Evolutionary conservation across 805 yeast genomes (phyloP).

Genomic region (Cyberlindnera xylosilytica): DNA sequence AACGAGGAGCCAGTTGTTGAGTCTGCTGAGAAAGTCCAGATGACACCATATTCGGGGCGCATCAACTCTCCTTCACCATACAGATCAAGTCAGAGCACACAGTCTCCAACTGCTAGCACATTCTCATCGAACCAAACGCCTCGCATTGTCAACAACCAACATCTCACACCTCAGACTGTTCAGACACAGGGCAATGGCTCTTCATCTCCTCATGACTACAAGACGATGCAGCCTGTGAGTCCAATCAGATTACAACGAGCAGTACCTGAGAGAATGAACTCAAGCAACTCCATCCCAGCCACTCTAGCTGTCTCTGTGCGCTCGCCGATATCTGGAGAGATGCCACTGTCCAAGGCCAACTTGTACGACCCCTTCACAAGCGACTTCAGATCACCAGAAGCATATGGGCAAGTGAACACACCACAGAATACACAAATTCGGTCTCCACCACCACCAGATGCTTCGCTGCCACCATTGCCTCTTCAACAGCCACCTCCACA

Average conservation of each 20-base stretch:
- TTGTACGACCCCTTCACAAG: constrained; percentile 15
- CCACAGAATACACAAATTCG: not conserved
- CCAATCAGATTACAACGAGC: constrained; percentile 6
- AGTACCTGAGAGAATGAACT: not conserved
- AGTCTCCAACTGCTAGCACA: constrained; percentile 6
- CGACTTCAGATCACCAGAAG: constrained; percentile 15
- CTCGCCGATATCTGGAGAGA: constrained; percentile 3
- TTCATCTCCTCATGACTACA: constrained; percentile 4
- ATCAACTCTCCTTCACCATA: constrained; percentile 16
- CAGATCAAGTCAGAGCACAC: constrained; percentile 1
- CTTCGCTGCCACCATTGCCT: not conserved
- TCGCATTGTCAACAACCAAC: constrained; percentile 1
- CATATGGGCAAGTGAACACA: constrained; percentile 3
- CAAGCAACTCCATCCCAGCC: not conserved
- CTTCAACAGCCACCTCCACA: no score
- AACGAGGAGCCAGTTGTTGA: not conserved
- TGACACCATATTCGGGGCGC: constrained; percentile 19
- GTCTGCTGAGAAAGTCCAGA: constrained; percentile 5
- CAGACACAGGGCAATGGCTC: not conserved
- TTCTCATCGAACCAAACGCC: not conserved
- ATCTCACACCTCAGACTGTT: not conserved
- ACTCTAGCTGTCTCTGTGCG: constrained; percentile 5
- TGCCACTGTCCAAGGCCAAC: constrained; percentile 14
- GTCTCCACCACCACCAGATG: not conserved
- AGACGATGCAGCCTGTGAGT: constrained; percentile 10